Evolutionary conservation across 306 rosid species (phyloP), one percentile per base, ranked within the genome.

Genomic region (Coriaria nepalensis): DNA sequence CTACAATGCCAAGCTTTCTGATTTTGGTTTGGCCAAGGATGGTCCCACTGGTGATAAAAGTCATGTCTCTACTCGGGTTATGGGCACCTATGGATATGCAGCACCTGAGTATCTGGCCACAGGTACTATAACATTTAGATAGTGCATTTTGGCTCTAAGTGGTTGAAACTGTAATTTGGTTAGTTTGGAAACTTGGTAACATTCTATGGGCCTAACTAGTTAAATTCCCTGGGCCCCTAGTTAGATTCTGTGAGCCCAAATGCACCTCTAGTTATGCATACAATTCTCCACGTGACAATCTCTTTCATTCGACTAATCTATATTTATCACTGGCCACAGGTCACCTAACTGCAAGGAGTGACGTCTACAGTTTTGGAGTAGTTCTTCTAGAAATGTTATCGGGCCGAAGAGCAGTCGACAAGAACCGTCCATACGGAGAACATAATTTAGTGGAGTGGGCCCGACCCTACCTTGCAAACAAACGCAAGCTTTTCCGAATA

Each of bases 61-160:
- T 50, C 76, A 74, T 2, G 75, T 74, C 55, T 74, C 79, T 6
- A 74, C 79, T 6, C 52, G 79, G 67, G 55, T 74, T 15, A 74
- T 74, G 79, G 79, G 79, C 29, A 74, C 79, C 8, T 68, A 74
- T 34, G 79, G 79, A 61, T 74, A 74, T 7, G 79, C 79, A 13
- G 79, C 79, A 9, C 79, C 79, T 6, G 79, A 73, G 49, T 74
- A 74, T 53, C 69, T 74, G 4, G 75, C 79, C 51, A 74, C 79
- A 40, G 79, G 79, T 74, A 61, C 12, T 33, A 8, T 47, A 45
- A 45, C 13, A 5, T n/a, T 4, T 45, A 4, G 15, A 7, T 45
- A 7, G 1, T 20, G 29, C 29, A 20, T 20, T 20, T 20, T 20
- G 29, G 29, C 29, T 20, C 29, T 20, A 20, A 20, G 29, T 20